These are phyloP conservation scores for Hansenula lynferdii DNA, from an alignment of 1,139 yeast species.

Conservation along the genomic window DNA sequence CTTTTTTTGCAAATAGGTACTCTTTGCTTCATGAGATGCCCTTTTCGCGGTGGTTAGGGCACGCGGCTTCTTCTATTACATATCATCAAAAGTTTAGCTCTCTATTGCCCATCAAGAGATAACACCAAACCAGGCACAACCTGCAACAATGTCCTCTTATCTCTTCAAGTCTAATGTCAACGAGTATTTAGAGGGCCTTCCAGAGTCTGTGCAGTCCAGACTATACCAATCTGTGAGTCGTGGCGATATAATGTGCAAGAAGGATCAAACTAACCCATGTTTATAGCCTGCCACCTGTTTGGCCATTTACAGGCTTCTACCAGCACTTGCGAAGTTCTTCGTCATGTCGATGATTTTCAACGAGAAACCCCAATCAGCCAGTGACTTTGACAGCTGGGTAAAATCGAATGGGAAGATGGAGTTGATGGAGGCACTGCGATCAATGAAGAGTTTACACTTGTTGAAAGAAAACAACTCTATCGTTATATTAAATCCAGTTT, in stretches of 20 bases:
- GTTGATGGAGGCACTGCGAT: constrained; percentile 71
- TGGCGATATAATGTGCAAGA: constrained; percentile 8
- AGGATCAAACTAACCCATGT: constrained; percentile 23
- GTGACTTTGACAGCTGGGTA: constrained; percentile 75
- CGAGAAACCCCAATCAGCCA: constrained; percentile 63
- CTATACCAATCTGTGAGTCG: constrained; percentile 50
- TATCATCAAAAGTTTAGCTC: neutral
- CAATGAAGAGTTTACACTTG: constrained; percentile 71
- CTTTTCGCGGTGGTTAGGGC: no score
- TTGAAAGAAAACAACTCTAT: constrained; percentile 61
- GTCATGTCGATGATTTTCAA: constrained; percentile 84
- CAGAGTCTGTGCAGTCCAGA: constrained; percentile 75
- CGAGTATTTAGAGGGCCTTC: constrained; percentile 85
- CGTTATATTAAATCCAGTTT: constrained; percentile 64
- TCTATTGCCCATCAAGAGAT: neutral
- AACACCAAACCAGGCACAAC: neutral
- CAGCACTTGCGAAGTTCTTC: constrained; percentile 84
- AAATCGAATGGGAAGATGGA: constrained; percentile 43
- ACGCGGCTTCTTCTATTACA: no score
- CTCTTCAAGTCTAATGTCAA: constrained; percentile 74
- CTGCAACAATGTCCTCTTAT: constrained; percentile 30
- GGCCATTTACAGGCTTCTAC: constrained; percentile 82
- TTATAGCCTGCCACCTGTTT: constrained; percentile 80
- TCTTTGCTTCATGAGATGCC: no score
- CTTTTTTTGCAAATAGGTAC: no score